These are phyloP conservation scores for Nannizzia gypsea DNA, from an alignment of 2,329 filamentous ascomycete species.

Conservation along the genomic window DNA sequence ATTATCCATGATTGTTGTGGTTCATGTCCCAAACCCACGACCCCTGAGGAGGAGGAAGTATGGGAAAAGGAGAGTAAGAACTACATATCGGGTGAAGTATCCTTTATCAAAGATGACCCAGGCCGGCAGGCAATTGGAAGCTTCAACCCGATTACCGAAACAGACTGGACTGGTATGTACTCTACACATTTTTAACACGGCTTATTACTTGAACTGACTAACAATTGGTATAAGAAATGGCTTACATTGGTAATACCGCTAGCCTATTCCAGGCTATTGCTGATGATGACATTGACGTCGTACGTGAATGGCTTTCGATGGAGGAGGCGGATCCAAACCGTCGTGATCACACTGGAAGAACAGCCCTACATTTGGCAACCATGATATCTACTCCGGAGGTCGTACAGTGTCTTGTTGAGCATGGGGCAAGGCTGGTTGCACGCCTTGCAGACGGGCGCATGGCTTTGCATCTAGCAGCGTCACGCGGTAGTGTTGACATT, in stretches of 20 bases:
- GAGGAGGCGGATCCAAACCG: conserved; percentile 59
- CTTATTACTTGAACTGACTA: neutral
- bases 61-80: conserved; percentile 61
- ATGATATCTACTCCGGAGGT: conserved; percentile 57
- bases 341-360: conserved; percentile 66
- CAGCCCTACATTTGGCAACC: conserved; percentile 65
- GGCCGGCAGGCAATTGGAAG: conserved; percentile 61
- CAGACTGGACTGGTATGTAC: conserved; percentile 56
- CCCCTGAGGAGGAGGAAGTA: conserved; percentile 58
- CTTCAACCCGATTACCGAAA: conserved; percentile 69
- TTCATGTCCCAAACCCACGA: conserved; percentile 57
- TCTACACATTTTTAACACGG: neutral
- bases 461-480: conserved; percentile 69
- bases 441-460: conserved; percentile 69
- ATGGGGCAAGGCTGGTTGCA: conserved; percentile 60
- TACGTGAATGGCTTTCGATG: conserved; percentile 57
- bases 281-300: conserved; percentile 56
- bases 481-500: conserved; percentile 56
- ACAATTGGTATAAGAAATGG: conserved; percentile 47
- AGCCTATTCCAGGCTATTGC: conserved; percentile 71
- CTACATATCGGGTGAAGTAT: conserved; percentile 61
- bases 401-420: conserved; percentile 58
- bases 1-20: conserved; percentile 74
- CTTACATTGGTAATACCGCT: conserved; percentile 69
- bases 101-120: conserved; percentile 69